Evolutionary conservation across 345 rosid species (phyloP), one percentile per base, ranked within the genome.

Genomic region (Sisymbrium irio): DNA sequence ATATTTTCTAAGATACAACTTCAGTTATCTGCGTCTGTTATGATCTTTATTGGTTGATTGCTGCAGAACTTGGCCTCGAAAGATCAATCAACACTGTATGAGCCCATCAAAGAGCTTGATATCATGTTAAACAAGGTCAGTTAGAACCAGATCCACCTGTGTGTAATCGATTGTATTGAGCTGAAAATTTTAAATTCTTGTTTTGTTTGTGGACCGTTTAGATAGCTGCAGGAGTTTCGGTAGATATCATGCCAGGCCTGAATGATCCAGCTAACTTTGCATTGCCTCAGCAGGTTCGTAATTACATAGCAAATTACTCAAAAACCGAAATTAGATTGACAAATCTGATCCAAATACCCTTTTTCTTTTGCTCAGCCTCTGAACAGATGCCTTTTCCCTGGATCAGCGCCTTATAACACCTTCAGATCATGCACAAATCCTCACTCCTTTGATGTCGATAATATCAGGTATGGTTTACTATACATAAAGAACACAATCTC

Each of bases 181-280:
- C 25, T 55, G 63, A 46, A 69, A 51, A n/a, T 7, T 37, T 37
- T 17, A 58, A 56, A 33, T 44, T 70, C 22, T 51, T 50, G 4
- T 20, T 46, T 49, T 56, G 67, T 63, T 14, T 30, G 46, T 63
- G 75, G 76, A 30, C 32, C 46, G 49, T 75, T 27, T 77, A 95
- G 99, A 83, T 95, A 76, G 96, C 96, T 76, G 94, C 98, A 76
- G 89, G 96, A 58, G 75, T 92, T 75, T 85, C 95, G 58, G 67
- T 92, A 81, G 99, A 90, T 85, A 89, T 96, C 79, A 89, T 96
- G 97, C 95, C 99, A 7, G 99, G 99, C 77, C 69, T 82, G 44
- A 72, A 82, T 73, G 99, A 96, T 82, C 97, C 99, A 35, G 98
- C 99, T 67, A 96, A 96, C 78, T 92, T 86, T 57, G 67, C 95